Evolutionary conservation across 2,329 filamentous ascomycete genomes (phyloP), one percentile per base, ranked within the genome.

Genomic region (Verticillium albo-atrum): DNA sequence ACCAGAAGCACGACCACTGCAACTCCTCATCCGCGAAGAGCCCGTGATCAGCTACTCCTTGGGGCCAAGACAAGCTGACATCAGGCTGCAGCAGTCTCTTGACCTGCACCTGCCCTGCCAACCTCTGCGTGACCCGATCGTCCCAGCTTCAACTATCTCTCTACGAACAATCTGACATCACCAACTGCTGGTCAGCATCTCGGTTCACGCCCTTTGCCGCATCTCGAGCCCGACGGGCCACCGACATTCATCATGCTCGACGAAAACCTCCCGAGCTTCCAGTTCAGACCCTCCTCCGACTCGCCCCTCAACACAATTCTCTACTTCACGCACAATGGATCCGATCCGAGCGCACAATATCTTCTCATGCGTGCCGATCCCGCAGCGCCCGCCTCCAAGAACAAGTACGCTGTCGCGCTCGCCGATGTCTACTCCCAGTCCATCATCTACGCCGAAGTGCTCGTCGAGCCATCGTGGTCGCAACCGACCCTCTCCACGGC

Each of bases 401-500:
- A 94, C 75, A 90, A 89, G 73, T 99, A 97, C 74, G 93, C 90
- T 47, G 84, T 90, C 61, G 94, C 91, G 42, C 82, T 98, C 2
- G 90, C 90, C 73, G 94, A 98, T 71, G 88, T 91, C 26, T 88
- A 88, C 74, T 88, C 89, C 65, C 83, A 89, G 1, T 90, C 92
- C 30, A 85, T 98, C 59, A 80, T 98, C 60, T 98, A 89, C 68
- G 95, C 87, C 63, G 94, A 98, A 72, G 90, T 97, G 25, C 79
- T 94, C 20, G 85, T 96, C 58, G 84, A 87, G 67, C 94, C 94
- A 6, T 89, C 92, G 73, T 97, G 93, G 90, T 86, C 89, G 26
- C 90, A 94, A 60, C 90, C 92, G 1, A 87, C 87, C 0, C 81
- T 96, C 6, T 94, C 91, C 1, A 86, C 89, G 54, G 91, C 95